Percentiles rank a stretch among this genome's conserved stretches.
These are phyloP conservation scores for Penicillium sp. DNA, from an alignment of 2,329 filamentous ascomycete genomes.

Conservation along the genomic window DNA sequence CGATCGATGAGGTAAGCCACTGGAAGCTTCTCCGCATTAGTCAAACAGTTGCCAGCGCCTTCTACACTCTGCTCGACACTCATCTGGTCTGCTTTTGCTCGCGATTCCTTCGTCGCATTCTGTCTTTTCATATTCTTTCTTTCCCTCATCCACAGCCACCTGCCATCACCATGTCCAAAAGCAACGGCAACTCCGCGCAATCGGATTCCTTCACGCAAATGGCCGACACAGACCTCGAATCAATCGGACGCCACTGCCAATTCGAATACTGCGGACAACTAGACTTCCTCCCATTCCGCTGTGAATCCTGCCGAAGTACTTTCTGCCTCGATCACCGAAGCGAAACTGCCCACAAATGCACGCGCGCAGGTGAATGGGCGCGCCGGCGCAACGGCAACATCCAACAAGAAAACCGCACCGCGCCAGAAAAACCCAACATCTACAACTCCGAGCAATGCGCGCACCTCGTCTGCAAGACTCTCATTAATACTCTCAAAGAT, in stretches of 20 bases:
- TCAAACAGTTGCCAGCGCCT: slow-evolving; percentile 25
- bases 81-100: not conserved
- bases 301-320: slow-evolving; percentile 81
- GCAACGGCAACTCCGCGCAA: slow-evolving; percentile 15
- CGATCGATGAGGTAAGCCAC: slow-evolving; percentile 17
- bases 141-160: not conserved
- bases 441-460: slow-evolving; percentile 59
- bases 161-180: slow-evolving; percentile 30
- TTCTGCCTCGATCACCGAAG: slow-evolving; percentile 94
- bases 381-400: slow-evolving; percentile 45
- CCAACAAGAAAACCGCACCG: slow-evolving; percentile 31
- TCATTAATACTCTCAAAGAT: slow-evolving; percentile 56
- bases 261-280: slow-evolving; percentile 90
- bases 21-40: slow-evolving; percentile 31
- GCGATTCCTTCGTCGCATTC: not conserved
- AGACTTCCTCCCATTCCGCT: slow-evolving; percentile 93
- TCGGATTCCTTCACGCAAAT: slow-evolving; percentile 43
- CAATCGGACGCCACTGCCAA: slow-evolving; percentile 90
- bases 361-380: slow-evolving; percentile 65
- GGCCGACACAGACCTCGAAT: slow-evolving; percentile 73
- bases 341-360: slow-evolving; percentile 76
- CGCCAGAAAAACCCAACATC: slow-evolving; percentile 57
- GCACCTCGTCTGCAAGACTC: slow-evolving; percentile 55
- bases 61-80: slow-evolving; percentile 21
- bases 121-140: too few species aligned